Conservation (phyloP, 257 asterid genomes). For the Perilla frutescens region DNA sequence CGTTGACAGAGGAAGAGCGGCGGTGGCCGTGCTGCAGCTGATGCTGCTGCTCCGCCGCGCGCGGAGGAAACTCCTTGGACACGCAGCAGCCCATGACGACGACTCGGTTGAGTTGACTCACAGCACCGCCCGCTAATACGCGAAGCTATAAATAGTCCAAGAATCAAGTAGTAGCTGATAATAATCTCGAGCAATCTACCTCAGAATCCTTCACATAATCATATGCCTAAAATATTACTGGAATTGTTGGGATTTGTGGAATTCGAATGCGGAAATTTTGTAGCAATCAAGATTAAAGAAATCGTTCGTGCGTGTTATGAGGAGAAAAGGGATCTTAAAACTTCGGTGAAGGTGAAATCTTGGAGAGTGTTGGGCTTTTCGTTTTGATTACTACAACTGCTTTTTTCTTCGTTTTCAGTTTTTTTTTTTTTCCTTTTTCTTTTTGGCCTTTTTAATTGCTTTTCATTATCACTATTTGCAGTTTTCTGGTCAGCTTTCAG, state of each 20-base stretch:
- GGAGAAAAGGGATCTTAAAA: conserved; percentile 29
- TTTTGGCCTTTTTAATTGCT: neutral
- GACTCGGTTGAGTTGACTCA: conserved; percentile 62
- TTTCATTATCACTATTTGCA: neutral
- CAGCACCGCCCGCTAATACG: conserved; percentile 31
- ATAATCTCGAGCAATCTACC: neutral
- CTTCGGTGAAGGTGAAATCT: conserved; percentile 32
- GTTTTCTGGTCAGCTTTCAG: conserved; percentile 12
- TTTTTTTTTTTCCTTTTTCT: neutral
- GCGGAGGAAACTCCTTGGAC: conserved; percentile 49
- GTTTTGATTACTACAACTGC: conserved; percentile 16
- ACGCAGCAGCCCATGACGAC: conserved; percentile 79
- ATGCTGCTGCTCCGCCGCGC: conserved; percentile 50
- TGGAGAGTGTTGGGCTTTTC: conserved; percentile 30
- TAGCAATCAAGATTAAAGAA: conserved; percentile 3
- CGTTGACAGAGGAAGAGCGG: conserved; percentile 66
- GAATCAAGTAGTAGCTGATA: neutral
- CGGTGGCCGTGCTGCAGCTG: conserved; percentile 52
- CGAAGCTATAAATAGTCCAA: conserved; percentile 14
- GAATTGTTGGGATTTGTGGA: conserved; percentile 16
- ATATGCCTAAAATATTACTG: neutral
- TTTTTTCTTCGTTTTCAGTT: neutral
- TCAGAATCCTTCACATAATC: conserved; percentile 23
- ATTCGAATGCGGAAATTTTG: neutral
- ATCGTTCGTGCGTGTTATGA: conserved; percentile 42